Percentiles rank a stretch among this genome's conserved stretches.
Conservation (phyloP, 2,329 filamentous ascomycete genomes). For the Trichophyton mentagrophytes region DNA sequence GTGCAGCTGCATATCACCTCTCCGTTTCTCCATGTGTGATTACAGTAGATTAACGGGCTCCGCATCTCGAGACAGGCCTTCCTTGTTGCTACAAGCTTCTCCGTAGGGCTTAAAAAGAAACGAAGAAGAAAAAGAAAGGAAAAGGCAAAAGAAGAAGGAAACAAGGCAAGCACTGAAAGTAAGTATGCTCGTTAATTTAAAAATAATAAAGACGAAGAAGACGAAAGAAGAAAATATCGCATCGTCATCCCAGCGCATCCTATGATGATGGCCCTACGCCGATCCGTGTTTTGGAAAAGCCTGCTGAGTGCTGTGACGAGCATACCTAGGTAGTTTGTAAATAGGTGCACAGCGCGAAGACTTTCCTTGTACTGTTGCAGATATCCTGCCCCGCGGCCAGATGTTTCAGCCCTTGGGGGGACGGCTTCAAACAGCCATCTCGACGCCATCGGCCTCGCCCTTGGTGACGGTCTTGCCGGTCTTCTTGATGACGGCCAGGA, state of each 20-base stretch:
- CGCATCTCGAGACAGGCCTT: neutral
- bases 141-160: no score
- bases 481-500: conserved; percentile 82
- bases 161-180: no score
- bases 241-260: no score
- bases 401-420: neutral
- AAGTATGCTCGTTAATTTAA: no score
- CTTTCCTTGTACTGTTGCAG: neutral
- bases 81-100: neutral
- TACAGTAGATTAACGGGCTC: neutral
- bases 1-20: no score
- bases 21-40: neutral
- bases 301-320: no score
- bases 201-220: no score
- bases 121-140: neutral
- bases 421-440: neutral
- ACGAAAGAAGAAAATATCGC: no score
- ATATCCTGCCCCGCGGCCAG: neutral
- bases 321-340: no score
- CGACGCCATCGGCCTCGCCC: conserved; percentile 33
- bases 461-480: conserved; percentile 85
- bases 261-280: no score
- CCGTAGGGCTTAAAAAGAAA: neutral
- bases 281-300: no score
- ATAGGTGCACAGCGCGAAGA: no score